Conservation (phyloP, 495 filamentous ascomycete genomes). For the Neurospora hispaniola region DNA sequence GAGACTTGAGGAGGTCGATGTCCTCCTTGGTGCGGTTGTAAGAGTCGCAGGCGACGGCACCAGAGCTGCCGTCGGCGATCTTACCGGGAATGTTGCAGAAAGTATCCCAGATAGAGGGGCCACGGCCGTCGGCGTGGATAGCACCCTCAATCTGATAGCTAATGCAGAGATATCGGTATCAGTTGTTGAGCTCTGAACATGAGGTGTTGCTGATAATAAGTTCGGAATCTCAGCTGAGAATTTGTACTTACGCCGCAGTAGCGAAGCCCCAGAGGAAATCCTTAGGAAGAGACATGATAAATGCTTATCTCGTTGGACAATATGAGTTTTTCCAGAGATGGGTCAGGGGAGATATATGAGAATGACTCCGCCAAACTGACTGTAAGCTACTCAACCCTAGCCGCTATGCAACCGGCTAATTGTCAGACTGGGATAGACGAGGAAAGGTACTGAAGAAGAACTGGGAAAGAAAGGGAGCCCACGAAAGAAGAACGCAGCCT, state of each 20-base stretch:
- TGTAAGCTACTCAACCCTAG: neutral
- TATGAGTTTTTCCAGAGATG: neutral
- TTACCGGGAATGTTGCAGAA: slow-evolving; percentile 66
- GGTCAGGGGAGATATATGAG: neutral
- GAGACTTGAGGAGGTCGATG: slow-evolving; percentile 57
- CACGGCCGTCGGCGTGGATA: slow-evolving; percentile 54
- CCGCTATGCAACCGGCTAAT: neutral
- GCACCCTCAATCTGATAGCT: slow-evolving; percentile 74
- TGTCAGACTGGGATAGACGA: neutral
- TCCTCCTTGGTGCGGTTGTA: slow-evolving; percentile 65
- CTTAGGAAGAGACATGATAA: slow-evolving; percentile 47
- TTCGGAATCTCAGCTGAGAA: neutral
- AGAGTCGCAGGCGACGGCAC: slow-evolving; percentile 63
- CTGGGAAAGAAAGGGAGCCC: neutral
- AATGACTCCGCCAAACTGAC: neutral
- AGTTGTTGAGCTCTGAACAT: neutral
- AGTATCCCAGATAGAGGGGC: slow-evolving; percentile 67
- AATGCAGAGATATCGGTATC: neutral
- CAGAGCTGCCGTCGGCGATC: slow-evolving; percentile 59
- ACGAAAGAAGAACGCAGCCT: neutral
- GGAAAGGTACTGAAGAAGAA: neutral
- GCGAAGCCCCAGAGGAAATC: slow-evolving; percentile 80
- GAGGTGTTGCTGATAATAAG: neutral
- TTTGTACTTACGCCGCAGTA: slow-evolving; percentile 52
- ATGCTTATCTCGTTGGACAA: neutral